A percentile compares a stretch with the other conserved stretches of the same genome.
These are phyloP conservation scores for Vachellia pachyceras DNA, from an alignment of 306 rosid genomes.

Conservation along the genomic window DNA sequence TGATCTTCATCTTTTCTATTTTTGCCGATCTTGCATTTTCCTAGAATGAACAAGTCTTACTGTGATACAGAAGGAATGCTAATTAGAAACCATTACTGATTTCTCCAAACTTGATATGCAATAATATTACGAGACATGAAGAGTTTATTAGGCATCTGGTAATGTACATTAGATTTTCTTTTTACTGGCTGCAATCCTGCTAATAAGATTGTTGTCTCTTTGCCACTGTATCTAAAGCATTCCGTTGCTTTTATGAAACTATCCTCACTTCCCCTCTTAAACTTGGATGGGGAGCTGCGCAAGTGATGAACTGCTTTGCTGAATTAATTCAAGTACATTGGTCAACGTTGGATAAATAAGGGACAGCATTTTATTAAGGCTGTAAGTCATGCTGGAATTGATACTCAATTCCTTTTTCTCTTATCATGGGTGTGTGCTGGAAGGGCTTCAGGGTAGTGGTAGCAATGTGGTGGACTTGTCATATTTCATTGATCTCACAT, in stretches of 20 bases:
- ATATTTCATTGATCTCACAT: neutral
- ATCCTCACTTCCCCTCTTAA: constrained; percentile 3
- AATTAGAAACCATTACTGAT: constrained; percentile 17
- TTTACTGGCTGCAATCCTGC: constrained; percentile 15
- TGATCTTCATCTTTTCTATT: constrained; percentile 23
- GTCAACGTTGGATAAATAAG: neutral
- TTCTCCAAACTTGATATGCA: constrained; percentile 19
- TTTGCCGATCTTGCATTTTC: neutral
- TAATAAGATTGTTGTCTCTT: constrained; percentile 15
- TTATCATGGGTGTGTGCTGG: neutral
- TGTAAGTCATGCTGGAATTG: neutral
- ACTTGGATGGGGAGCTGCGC: too few relatives aligned
- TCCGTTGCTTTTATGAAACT: constrained; percentile 24
- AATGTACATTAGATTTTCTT: constrained; percentile 6
- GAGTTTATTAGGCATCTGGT: constrained; percentile 9
- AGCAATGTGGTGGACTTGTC: neutral
- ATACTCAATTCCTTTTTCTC: neutral
- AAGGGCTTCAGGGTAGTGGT: neutral
- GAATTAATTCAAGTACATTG: neutral
- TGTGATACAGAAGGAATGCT: constrained; percentile 16
- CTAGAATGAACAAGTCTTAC: constrained; percentile 12
- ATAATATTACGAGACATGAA: constrained; percentile 4
- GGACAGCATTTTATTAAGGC: neutral
- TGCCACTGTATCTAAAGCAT: neutral
- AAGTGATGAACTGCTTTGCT: neutral